Conservation (phyloP, 306 rosid species). For the Cucumis melo region DNA sequence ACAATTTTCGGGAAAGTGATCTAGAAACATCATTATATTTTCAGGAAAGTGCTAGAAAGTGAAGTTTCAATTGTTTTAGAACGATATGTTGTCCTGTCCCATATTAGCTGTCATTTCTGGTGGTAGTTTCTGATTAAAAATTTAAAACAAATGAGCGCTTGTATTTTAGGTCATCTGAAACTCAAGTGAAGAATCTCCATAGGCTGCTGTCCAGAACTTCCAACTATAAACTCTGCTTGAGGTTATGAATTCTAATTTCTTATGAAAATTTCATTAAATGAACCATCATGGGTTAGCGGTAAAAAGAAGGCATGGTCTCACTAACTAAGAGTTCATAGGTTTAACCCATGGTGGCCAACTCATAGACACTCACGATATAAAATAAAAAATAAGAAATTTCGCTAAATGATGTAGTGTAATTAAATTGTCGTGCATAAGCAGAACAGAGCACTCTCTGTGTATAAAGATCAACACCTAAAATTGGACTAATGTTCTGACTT, state of each 20-base stretch:
- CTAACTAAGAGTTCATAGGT: too few species aligned
- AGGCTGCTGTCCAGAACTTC: neutral
- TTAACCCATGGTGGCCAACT: too few species aligned
- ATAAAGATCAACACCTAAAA: neutral
- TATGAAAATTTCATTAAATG: neutral
- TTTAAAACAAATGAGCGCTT: neutral
- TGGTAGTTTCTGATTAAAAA: neutral
- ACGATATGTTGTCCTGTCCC: neutral
- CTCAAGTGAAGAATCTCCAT: neutral
- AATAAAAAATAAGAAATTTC: too few species aligned
- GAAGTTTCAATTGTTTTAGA: neutral
- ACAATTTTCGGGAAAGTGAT: neutral
- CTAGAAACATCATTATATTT: neutral
- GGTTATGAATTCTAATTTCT: neutral
- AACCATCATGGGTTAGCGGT: too few species aligned
- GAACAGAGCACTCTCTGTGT: neutral
- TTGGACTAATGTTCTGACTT: neutral
- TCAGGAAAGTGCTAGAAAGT: conserved; percentile 1
- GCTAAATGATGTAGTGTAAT: neutral
- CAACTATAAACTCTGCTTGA: neutral
- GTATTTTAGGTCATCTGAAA: neutral
- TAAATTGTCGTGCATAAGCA: too few species aligned
- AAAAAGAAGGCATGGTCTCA: too few species aligned
- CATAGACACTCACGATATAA: too few species aligned
- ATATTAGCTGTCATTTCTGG: neutral